Conservation (phyloP, 805 yeast genomes). For the Kurtzmaniella fragi region DNA sequence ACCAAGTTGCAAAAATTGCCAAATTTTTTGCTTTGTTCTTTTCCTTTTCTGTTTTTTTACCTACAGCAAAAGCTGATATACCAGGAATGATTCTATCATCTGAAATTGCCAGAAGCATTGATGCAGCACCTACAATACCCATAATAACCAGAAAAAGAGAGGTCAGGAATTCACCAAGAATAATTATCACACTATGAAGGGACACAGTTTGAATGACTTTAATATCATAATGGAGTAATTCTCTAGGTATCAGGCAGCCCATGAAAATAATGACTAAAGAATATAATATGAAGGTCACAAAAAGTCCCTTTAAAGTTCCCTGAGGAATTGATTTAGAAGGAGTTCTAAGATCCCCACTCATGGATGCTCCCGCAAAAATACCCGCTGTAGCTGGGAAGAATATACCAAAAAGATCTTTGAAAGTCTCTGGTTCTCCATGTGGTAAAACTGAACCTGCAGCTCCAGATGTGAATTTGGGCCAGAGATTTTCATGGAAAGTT, state of each 20-base stretch:
- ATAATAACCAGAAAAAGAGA: conserved; percentile 89
- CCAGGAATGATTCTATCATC: conserved; percentile 87
- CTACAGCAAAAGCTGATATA: conserved; percentile 44
- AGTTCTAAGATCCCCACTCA: conserved; percentile 87
- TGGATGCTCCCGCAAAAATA: conserved; percentile 95
- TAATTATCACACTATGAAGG: conserved; percentile 58
- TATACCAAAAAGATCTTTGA: conserved; percentile 84
- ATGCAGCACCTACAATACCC: conserved; percentile 95
- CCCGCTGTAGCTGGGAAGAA: conserved; percentile 99
- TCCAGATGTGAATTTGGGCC: conserved; percentile 78
- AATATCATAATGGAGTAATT: conserved; percentile 68
- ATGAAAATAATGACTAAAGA: conserved; percentile 75
- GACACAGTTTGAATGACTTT: conserved; percentile 83
- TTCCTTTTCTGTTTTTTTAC: conserved; percentile 35
- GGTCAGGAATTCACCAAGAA: conserved; percentile 89
- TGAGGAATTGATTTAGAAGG: conserved; percentile 89
- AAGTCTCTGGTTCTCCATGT: conserved; percentile 54
- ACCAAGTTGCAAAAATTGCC: conserved; percentile 74
- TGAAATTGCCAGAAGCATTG: conserved; percentile 85
- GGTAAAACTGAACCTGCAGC: conserved; percentile 84
- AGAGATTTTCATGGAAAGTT: conserved; percentile 60
- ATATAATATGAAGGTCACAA: conserved; percentile 73
- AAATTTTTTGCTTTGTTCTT: conserved; percentile 53
- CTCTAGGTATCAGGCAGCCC: conserved; percentile 78
- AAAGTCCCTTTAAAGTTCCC: conserved; percentile 86